These are phyloP conservation scores for Plasmopara halstedii DNA, from an alignment of 352 stramenopile species.

Conservation along the genomic window DNA sequence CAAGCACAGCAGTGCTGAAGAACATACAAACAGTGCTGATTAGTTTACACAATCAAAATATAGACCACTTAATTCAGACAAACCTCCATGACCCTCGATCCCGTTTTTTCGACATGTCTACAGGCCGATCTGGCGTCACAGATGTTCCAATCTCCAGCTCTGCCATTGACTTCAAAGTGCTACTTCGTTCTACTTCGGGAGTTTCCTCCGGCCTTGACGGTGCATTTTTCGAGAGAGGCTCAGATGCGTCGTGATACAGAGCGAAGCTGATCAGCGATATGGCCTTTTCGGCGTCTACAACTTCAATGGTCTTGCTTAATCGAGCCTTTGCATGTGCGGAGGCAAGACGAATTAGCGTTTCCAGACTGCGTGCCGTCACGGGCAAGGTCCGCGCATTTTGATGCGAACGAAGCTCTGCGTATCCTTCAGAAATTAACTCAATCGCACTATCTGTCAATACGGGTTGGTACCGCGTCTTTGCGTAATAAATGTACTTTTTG, in stretches of 20 bases:
- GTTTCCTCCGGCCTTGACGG: slow-evolving; percentile 10
- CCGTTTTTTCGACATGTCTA: slow-evolving; percentile 48
- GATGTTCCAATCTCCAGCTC: slow-evolving; percentile 26
- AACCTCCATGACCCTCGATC: slow-evolving; percentile 57
- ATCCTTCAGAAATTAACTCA: slow-evolving; percentile 95
- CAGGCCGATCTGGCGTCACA: slow-evolving; percentile 10
- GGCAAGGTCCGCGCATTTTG: slow-evolving; percentile 90
- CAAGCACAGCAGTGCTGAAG: slow-evolving; percentile 43
- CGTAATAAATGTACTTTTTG: slow-evolving; percentile 99
- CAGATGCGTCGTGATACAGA: slow-evolving; percentile 93
- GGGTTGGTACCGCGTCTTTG: slow-evolving; percentile 90
- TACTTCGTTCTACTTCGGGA: slow-evolving; percentile 6
- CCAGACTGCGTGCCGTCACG: slow-evolving; percentile 97
- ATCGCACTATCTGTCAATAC: slow-evolving; percentile 79
- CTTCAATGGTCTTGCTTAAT: slow-evolving; percentile 84
- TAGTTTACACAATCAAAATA: not conserved
- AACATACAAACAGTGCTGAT: slow-evolving; percentile 9
- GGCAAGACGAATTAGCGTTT: slow-evolving; percentile 99
- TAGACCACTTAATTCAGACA: slow-evolving; percentile 7
- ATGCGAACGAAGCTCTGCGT: slow-evolving; percentile 95
- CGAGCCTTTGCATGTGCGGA: slow-evolving; percentile 97
- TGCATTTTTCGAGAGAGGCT: slow-evolving; percentile 23
- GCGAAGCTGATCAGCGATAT: slow-evolving; percentile 97
- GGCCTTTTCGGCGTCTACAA: slow-evolving; percentile 79
- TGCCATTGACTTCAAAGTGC: slow-evolving; percentile 18